A percentile compares a stretch with the other conserved stretches of the same genome.
These are phyloP conservation scores for Kazachstania sp. DNA, from an alignment of 1,139 yeast species.

Conservation along the genomic window DNA sequence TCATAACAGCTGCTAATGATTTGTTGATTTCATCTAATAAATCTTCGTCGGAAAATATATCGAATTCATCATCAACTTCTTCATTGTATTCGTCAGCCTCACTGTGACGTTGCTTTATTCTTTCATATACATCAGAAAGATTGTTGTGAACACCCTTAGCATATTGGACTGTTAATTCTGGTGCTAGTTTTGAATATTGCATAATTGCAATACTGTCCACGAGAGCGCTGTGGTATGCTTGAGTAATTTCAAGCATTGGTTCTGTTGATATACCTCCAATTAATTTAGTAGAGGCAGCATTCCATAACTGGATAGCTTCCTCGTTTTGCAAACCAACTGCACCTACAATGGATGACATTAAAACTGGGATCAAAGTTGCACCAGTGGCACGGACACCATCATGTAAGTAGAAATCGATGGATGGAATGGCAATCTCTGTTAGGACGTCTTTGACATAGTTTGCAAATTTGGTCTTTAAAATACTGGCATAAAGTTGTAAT, in stretches of 20 bases:
- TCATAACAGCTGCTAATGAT: slow-evolving; percentile 67
- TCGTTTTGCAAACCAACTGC: slow-evolving; percentile 51
- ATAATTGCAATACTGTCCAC: slow-evolving; percentile 62
- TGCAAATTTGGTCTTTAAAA: slow-evolving; percentile 71
- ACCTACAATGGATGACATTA: slow-evolving; percentile 58
- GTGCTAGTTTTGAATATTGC: slow-evolving; percentile 53
- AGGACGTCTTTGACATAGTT: slow-evolving; percentile 78
- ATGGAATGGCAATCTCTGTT: slow-evolving; percentile 74
- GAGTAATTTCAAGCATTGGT: slow-evolving; percentile 76
- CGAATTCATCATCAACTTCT: slow-evolving; percentile 66
- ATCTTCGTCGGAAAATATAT: slow-evolving; percentile 85
- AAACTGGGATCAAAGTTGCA: slow-evolving; percentile 72
- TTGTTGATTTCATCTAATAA: slow-evolving; percentile 77
- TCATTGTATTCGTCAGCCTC: slow-evolving; percentile 56
- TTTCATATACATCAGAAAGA: slow-evolving; percentile 57
- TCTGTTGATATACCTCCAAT: slow-evolving; percentile 63
- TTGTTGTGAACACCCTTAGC: slow-evolving; percentile 54
- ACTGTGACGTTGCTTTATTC: slow-evolving; percentile 62
- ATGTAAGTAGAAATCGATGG: slow-evolving; percentile 82
- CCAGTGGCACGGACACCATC: slow-evolving; percentile 93
- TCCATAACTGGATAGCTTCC: slow-evolving; percentile 64
- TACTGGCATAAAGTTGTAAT: slow-evolving; percentile 77
- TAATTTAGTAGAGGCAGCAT: slow-evolving; percentile 57
- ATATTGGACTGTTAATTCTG: slow-evolving; percentile 49
- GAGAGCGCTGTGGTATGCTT: slow-evolving; percentile 67